Conservation (phyloP, 345 rosid genomes). For the Anacardium occidentale region DNA sequence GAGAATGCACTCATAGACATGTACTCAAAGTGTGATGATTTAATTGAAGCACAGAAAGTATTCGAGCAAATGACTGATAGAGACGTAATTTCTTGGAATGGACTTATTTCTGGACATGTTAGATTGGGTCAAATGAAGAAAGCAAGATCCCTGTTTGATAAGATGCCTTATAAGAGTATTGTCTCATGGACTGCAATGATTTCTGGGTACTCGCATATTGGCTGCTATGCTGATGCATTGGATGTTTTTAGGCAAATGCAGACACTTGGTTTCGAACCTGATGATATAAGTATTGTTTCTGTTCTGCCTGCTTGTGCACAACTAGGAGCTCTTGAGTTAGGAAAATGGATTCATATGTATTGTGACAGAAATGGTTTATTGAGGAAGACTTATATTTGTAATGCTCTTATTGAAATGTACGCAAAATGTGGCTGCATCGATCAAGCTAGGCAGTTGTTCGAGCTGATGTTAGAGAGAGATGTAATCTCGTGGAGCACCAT, state of each 20-base stretch:
- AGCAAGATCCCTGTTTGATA: conserved; percentile 41
- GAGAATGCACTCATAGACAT: conserved; percentile 51
- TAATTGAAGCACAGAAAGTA: conserved; percentile 39
- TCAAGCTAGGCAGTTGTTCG: conserved; percentile 40
- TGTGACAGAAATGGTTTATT: conserved; percentile 32
- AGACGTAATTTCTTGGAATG: conserved; percentile 62
- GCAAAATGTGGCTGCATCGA: conserved; percentile 56
- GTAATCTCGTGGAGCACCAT: conserved; percentile 68
- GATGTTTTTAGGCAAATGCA: conserved; percentile 46
- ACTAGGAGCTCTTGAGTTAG: conserved; percentile 51
- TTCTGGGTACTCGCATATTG: conserved; percentile 43
- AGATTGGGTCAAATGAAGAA: conserved; percentile 47
- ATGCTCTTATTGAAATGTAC: conserved; percentile 58
- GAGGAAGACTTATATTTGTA: conserved; percentile 33
- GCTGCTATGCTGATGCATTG: conserved; percentile 42
- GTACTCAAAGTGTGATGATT: conserved; percentile 43
- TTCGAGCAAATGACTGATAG: conserved; percentile 53
- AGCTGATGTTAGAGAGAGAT: conserved; percentile 37
- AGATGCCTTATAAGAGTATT: conserved; percentile 40
- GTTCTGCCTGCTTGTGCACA: conserved; percentile 58
- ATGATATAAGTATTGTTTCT: conserved; percentile 50
- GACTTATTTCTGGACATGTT: conserved; percentile 55
- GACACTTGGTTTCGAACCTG: conserved; percentile 39
- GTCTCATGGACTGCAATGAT: conserved; percentile 70
- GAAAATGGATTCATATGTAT: conserved; percentile 57